These are phyloP conservation scores for Cornus florida DNA, from an alignment of 148 eudicot genomes.

Conservation along the genomic window DNA sequence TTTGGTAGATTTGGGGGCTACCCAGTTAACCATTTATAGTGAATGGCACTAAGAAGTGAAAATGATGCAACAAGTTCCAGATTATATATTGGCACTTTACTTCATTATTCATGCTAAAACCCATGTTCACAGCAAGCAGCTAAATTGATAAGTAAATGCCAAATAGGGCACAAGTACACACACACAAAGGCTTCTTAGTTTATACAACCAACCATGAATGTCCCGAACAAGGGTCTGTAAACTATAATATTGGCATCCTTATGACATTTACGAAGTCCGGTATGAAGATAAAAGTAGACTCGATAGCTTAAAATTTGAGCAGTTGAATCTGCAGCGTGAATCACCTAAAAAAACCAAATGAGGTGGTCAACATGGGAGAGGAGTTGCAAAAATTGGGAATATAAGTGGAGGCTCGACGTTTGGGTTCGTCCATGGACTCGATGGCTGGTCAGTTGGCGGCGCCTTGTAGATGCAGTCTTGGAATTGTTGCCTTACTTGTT, in stretches of 20 bases:
- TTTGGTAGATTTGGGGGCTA: not conserved
- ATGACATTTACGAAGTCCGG: not conserved
- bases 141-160: not conserved
- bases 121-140: not conserved
- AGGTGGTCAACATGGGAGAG: conserved; percentile 6
- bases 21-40: too few species aligned
- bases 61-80: too few species aligned
- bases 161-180: not conserved
- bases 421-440: conserved; percentile 25
- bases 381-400: conserved; percentile 39
- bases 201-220: too few species aligned
- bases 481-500: too few species aligned
- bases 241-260: too few species aligned
- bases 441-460: conserved; percentile 30
- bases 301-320: not conserved
- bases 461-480: too few species aligned
- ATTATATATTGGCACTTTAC: too few species aligned
- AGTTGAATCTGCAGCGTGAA: not conserved
- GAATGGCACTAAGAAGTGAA: too few species aligned
- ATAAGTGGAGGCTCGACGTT: conserved; percentile 33
- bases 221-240: too few species aligned
- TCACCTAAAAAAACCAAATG: conserved; percentile 21
- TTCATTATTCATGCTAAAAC: not conserved
- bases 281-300: not conserved
- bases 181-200: not conserved